Conservation (phyloP, 2,329 filamentous ascomycete genomes). For the Arthrobotrys conoides region DNA sequence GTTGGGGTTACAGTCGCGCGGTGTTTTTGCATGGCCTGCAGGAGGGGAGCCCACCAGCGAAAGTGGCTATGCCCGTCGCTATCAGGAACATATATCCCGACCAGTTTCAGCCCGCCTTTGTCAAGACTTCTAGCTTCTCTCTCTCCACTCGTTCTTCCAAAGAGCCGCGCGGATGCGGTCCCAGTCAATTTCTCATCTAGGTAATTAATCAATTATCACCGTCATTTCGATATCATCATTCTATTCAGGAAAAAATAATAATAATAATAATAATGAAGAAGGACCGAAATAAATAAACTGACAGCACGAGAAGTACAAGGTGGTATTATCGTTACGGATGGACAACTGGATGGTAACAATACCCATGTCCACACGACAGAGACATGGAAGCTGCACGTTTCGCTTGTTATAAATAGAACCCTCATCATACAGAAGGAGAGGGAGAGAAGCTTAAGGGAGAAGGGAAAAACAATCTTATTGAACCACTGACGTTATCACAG, state of each 20-base stretch:
- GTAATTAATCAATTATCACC: not conserved
- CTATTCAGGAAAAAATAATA: not conserved
- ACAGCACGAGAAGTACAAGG: not conserved
- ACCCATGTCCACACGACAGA: constrained; percentile 22
- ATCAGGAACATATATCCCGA: constrained; percentile 42
- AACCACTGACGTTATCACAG: constrained; percentile 28
- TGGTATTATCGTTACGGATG: constrained; percentile 29
- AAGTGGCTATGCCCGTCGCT: constrained; percentile 57
- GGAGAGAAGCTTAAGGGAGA: not conserved
- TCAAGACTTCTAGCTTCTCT: not conserved
- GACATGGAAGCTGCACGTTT: constrained; percentile 35
- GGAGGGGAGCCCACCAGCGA: constrained; percentile 7
- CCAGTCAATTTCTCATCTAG: not conserved
- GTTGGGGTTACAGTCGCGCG: constrained; percentile 32
- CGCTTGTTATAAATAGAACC: constrained; percentile 59
- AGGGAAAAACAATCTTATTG: not conserved
- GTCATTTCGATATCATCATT: not conserved
- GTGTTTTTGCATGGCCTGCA: constrained; percentile 7
- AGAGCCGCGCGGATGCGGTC: constrained; percentile 47
- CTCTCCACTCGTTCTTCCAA: constrained; percentile 3
- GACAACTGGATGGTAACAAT: not conserved
- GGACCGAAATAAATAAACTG: not conserved
- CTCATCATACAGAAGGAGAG: constrained; percentile 9
- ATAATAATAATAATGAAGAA: too few relatives aligned
- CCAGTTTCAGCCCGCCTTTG: constrained; percentile 13